Conservation (phyloP, 441 rosid species). For the Dalechampia spathulata region DNA sequence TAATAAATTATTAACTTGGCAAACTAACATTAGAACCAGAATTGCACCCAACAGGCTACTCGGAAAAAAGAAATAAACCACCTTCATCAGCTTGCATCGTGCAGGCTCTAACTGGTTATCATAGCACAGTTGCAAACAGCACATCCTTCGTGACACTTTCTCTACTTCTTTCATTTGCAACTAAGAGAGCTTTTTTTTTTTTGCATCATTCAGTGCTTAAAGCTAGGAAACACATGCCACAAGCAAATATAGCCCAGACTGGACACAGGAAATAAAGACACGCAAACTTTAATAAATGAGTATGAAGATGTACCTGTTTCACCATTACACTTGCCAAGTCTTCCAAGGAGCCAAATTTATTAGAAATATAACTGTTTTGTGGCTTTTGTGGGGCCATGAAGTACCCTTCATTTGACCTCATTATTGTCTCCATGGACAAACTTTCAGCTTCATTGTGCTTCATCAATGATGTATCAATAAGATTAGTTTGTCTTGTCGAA, state of each 20-base stretch:
- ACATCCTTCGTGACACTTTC: not conserved
- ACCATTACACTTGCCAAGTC: constrained; percentile 50
- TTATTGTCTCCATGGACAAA: constrained; percentile 29
- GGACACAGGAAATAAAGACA: not conserved
- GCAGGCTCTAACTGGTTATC: too few relatives aligned
- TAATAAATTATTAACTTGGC: too few relatives aligned
- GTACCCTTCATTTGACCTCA: constrained; percentile 36
- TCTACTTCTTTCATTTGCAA: too few relatives aligned
- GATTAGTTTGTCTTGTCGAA: constrained; percentile 30
- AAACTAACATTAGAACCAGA: too few relatives aligned
- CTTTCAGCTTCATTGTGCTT: constrained; percentile 27
- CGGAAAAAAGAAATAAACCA: too few relatives aligned
- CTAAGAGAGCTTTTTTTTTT: too few relatives aligned
- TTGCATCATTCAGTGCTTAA: not conserved
- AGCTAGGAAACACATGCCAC: not conserved
- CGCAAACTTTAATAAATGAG: not conserved
- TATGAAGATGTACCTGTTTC: constrained; percentile 41
- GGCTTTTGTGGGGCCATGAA: constrained; percentile 33
- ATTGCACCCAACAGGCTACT: too few relatives aligned
- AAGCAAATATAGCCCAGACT: not conserved
- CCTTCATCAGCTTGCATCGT: too few relatives aligned
- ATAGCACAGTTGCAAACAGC: too few relatives aligned
- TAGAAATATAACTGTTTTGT: constrained; percentile 32
- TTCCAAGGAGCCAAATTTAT: constrained; percentile 49
- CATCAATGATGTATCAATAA: constrained; percentile 24